Evolutionary conservation across 2,329 filamentous ascomycete genomes (phyloP), one percentile per base, ranked within the genome.

Genomic region (Byssoonygena ceratinophila): DNA sequence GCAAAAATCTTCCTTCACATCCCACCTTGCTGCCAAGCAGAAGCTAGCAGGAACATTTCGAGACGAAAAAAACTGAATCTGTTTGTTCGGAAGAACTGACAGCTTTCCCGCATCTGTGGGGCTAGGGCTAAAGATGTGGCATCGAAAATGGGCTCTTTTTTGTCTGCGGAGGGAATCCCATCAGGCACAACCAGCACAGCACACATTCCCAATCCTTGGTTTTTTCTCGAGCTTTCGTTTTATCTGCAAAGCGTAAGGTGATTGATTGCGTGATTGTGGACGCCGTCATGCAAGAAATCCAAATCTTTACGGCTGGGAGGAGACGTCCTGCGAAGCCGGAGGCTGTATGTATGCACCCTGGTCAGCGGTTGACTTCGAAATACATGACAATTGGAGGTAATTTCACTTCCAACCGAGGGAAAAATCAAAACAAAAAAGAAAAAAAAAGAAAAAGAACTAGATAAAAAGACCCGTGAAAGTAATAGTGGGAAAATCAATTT

Each of bases 1-100:
- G 14, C 7, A 11, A 41, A 39, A 29, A 22, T 47, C 6, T 6
- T 43, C 12, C 14, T 44, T 46, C 31, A 34, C 44, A 46, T 36
- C 39, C 47, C 39, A 50, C 37, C 31, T 40, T 45, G 40, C 37
- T 16, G 49, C 49, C 49, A 52, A 52, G 49, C 29, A 52, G 4
- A n/a, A 18, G 31, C 49, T 37, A 46, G 32, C 32, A 29, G 11
- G 18, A 50, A 34, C n/a, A 14, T 37, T 52, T 45, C 32, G 4
- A 37, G 29, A 31, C 25, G 16, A 23, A 14, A n/a, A n/a, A n/a
- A n/a, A n/a, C n/a, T n/a, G n/a, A 52, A 27, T 20, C 40, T 46
- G 32, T 46, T 37, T n/a, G n/a, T n/a, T 44, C 40, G 41, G 49
- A 46, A 52, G 31, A 37, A 8, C 40, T 22, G 9, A 25, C 29